These are phyloP conservation scores for Adansonia digitata DNA, from an alignment of 345 rosid species.

Conservation along the genomic window DNA sequence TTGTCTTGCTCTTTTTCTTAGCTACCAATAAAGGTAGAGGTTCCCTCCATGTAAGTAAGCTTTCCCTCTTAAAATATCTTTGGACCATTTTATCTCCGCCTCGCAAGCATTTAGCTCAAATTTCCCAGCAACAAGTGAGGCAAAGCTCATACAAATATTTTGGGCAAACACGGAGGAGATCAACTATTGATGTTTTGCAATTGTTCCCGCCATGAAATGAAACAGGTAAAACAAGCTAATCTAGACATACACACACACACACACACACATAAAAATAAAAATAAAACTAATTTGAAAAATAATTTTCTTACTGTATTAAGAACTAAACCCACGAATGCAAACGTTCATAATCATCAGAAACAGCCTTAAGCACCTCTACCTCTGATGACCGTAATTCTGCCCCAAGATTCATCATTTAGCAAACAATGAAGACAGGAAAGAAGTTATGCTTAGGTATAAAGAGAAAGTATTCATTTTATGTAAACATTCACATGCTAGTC, in stretches of 20 bases:
- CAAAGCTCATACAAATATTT: constrained; percentile 8
- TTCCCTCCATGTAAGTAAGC: not conserved
- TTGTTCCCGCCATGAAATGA: constrained; percentile 6
- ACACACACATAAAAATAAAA: too few relatives aligned
- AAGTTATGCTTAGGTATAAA: too few relatives aligned
- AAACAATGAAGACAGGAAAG: too few relatives aligned
- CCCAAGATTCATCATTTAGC: constrained; percentile 20
- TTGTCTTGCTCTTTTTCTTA: not conserved
- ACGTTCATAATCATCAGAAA: constrained; percentile 26
- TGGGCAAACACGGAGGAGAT: constrained; percentile 8
- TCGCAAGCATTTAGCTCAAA: not conserved
- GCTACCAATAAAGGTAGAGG: not conserved
- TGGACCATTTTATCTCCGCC: constrained; percentile 1
- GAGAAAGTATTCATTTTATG: too few relatives aligned
- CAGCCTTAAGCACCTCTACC: constrained; percentile 13
- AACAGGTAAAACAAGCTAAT: not conserved
- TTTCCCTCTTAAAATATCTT: not conserved
- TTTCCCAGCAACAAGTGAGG: not conserved
- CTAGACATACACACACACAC: not conserved
- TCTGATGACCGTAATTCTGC: not conserved
- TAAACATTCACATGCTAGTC: too few relatives aligned
- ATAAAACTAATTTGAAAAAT: too few relatives aligned
- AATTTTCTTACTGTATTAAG: not conserved
- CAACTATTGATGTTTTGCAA: not conserved
- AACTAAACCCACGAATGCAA: constrained; percentile 32